Percentiles rank a stretch among this genome's conserved stretches.
Evolutionary conservation across 148 eudicot genomes (phyloP).

Genomic region (Euryodendron excelsum): DNA sequence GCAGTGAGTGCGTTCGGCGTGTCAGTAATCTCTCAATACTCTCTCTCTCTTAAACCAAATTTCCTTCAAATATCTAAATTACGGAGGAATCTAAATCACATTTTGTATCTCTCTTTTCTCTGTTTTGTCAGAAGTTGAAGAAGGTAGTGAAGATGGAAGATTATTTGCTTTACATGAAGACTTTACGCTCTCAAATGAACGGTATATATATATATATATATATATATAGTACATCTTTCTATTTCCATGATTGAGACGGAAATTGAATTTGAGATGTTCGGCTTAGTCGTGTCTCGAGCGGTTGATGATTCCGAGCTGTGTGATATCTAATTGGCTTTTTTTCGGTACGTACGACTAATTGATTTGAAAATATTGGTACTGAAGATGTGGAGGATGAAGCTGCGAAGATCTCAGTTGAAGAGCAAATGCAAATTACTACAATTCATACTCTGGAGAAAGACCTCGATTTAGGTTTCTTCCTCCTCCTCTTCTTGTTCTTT

Average conservation of each 20-base stretch:
- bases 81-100: background rate
- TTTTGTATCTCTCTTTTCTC: background rate
- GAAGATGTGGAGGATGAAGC: conserved; percentile 94
- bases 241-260: background rate
- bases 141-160: conserved; percentile 59
- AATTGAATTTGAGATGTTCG: conserved; percentile 5
- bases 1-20: too few species aligned
- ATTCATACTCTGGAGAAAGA: conserved; percentile 67
- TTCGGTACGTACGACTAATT: too few species aligned
- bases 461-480: conserved; percentile 54
- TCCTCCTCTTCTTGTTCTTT: background rate
- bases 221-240: too few species aligned
- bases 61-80: too few species aligned
- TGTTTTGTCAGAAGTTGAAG: background rate
- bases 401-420: conserved; percentile 68
- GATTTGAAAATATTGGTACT: conserved; percentile 8
- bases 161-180: conserved; percentile 68
- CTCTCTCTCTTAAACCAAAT: too few species aligned
- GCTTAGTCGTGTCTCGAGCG: background rate
- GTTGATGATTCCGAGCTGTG: background rate
- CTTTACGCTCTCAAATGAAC: conserved; percentile 74
- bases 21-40: too few species aligned
- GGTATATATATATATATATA: conserved; percentile 39
- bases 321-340: background rate
- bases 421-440: conserved; percentile 75